Evolutionary conservation across 345 rosid genomes (phyloP).

Genomic region (Populus tremula): DNA sequence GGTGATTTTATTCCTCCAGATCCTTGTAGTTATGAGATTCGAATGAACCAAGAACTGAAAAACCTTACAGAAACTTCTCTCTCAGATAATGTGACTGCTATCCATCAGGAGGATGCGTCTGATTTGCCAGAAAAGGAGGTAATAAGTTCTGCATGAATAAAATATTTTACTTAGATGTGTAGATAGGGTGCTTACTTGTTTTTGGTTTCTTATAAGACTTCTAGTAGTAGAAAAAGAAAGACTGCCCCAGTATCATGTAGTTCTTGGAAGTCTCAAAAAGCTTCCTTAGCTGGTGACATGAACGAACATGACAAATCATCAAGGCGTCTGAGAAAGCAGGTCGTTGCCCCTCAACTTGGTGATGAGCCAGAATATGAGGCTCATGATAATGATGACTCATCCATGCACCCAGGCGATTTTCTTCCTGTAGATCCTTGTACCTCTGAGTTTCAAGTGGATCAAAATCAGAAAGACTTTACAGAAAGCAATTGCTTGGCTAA

Average conservation of each 20-base stretch:
- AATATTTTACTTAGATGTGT: not conserved
- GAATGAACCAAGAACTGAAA: constrained; percentile 19
- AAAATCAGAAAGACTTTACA: constrained; percentile 17
- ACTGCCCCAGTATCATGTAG: constrained; percentile 13
- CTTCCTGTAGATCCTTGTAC: constrained; percentile 18
- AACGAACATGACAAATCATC: constrained; percentile 28
- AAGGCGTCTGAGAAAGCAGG: constrained; percentile 33
- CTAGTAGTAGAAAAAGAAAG: constrained; percentile 19
- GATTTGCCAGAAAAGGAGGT: constrained; percentile 38
- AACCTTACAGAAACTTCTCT: constrained; percentile 19
- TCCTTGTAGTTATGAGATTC: constrained; percentile 27
- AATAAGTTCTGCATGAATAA: constrained; percentile 10
- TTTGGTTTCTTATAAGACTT: constrained; percentile 19
- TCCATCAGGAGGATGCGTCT: constrained; percentile 29
- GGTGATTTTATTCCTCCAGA: constrained; percentile 24
- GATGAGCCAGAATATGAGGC: constrained; percentile 41
- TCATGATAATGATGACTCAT: constrained; percentile 30
- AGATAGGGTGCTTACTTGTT: constrained; percentile 1
- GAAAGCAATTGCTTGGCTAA: constrained; percentile 18
- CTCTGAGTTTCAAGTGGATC: constrained; percentile 28
- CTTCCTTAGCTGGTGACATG: constrained; percentile 18
- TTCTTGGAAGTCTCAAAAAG: constrained; percentile 14
- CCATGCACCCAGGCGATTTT: constrained; percentile 30
- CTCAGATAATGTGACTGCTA: constrained; percentile 15
- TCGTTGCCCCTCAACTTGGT: constrained; percentile 19